phyloP scores from a whole-genome alignment of 345 rosid genomes.

The Geranium brycei region DNA sequence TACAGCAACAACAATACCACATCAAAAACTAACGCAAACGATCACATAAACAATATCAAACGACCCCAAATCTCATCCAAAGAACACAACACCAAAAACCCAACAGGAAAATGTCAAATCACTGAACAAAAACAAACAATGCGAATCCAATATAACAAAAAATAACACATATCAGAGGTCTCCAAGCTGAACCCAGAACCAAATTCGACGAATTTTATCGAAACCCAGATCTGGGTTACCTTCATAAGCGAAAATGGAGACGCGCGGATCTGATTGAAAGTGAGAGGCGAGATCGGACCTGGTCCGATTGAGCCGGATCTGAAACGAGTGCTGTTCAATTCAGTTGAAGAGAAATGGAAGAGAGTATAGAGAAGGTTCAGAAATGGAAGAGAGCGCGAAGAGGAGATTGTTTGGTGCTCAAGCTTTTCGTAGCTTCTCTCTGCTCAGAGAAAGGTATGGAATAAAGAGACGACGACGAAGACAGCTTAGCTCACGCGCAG shows the following conservation, averaged over 20 bases:
- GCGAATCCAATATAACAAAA: too few species aligned
- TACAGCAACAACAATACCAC: neutral
- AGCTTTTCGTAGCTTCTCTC: constrained; percentile 13
- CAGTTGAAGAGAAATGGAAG: neutral
- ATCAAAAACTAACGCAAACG: neutral
- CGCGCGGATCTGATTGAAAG: neutral
- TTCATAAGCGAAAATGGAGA: neutral
- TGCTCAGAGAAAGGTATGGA: neutral
- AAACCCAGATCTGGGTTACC: neutral
- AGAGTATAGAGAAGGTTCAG: neutral
- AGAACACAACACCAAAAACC: neutral
- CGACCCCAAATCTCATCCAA: neutral
- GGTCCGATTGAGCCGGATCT: neutral
- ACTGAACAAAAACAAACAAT: neutral
- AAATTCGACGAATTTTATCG: neutral
- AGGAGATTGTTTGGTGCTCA: neutral
- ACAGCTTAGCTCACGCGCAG: constrained; percentile 51
- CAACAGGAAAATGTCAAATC: neutral
- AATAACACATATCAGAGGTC: neutral
- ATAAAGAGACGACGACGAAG: constrained; percentile 11
- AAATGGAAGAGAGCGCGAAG: neutral
- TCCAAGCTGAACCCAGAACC: neutral
- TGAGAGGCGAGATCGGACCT: neutral
- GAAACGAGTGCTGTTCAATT: too few species aligned
- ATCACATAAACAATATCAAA: neutral